Base-by-base conservation (phyloP, 768 basidiomycete genomes). In the Lactarius vividus region DNA sequence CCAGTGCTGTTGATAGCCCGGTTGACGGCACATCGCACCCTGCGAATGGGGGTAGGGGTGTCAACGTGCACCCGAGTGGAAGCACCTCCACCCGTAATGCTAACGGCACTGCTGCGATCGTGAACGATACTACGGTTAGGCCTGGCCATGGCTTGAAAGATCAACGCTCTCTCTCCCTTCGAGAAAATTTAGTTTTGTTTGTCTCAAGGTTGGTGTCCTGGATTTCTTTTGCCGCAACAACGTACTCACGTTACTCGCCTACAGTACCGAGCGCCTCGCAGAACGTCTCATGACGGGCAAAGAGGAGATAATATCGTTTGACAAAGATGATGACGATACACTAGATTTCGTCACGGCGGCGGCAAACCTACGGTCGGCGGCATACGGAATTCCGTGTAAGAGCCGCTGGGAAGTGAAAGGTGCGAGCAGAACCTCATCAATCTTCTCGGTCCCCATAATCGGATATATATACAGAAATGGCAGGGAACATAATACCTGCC, bases 391-490 rank as follows among this genome's bases (percentile, higher is more conserved):
- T 42, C 83, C 84, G 7, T 82, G 81, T 4, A 95, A 96, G 80
- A 98, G 94, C 1, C 85, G 94, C 18, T 99, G 96, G 92, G 90
- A 98, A 74, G 88, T 99, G 58, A 99, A 99, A 85, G 94, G 95
- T 92, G 60, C 52, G 76, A 70, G 1, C 2, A 44, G 29, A 20
- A 56, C 6, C 28, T 46, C 40, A 39, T 29, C 40, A 16, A 15
- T 29, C 33, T n/a, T 59, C 18, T 53, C 57, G 20, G 40, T 59
- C 42, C 64, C 63, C 23, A 65, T 35, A 28, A 56, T 56, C 6
- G 40, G 49, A 42, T 16, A 23, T 23, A 1, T 55, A 15, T 28
- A 26, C 75, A 96, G 96, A 98, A 77, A 98, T 98, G 93, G 97
- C 97, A 0, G 97, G 97, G 11, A 99, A 99, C 77, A 98, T 99